Evolutionary conservation across 1,284 basidiomycete species (phyloP).

Genomic region (Pyrrhoderma lamaoense): DNA sequence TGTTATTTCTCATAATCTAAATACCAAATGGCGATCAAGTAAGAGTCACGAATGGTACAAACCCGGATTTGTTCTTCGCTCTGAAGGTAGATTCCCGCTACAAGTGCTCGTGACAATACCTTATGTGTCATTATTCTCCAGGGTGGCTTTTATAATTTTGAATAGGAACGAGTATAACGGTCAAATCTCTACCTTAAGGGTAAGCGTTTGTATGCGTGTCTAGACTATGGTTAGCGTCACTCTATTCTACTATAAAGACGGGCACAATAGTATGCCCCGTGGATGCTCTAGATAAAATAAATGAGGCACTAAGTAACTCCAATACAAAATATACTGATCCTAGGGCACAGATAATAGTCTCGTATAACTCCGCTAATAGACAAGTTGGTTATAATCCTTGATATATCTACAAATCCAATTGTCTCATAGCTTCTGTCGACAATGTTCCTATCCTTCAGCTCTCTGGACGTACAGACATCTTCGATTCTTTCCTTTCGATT

Average conservation of each 20-base stretch:
- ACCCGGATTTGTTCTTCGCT: constrained; percentile 17
- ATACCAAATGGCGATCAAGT: constrained; percentile 11
- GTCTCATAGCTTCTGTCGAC: no score
- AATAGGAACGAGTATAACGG: constrained; percentile 9
- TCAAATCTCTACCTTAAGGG: constrained; percentile 1
- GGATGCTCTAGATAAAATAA: constrained; percentile 1
- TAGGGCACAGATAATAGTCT: constrained; percentile 9
- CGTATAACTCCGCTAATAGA: constrained; percentile 1
- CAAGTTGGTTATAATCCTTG: constrained; percentile 2
- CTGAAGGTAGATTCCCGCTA: constrained; percentile 1
- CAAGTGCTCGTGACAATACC: no score
- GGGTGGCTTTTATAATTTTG: constrained; percentile 16
- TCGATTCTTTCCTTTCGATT: no score
- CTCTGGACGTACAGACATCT: no score
- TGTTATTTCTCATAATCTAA: constrained; percentile 9
- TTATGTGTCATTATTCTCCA: no score
- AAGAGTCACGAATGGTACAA: constrained; percentile 9
- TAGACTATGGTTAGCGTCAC: neutral
- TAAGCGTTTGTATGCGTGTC: constrained; percentile 5
- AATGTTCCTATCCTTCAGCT: no score
- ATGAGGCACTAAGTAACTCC: constrained; percentile 11
- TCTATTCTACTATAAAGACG: neutral
- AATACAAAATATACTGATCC: constrained; percentile 13
- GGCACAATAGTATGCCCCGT: no score
- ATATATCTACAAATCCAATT: no score